Conservation (phyloP, 257 asterid species). For the Nicotiana knightiana region DNA sequence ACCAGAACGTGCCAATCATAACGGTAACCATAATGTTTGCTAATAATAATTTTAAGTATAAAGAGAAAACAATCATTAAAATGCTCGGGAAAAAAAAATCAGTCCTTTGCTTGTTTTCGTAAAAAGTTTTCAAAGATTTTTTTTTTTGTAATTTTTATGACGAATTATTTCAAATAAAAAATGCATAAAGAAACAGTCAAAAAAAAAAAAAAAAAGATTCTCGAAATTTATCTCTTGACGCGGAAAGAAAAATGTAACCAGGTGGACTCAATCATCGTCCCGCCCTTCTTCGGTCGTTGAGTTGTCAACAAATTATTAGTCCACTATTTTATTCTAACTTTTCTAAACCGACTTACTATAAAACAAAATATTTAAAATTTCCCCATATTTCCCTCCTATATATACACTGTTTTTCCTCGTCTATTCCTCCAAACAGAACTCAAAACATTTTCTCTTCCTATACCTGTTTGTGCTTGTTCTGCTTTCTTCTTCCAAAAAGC, state of each 20-base stretch:
- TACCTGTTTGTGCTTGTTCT: neutral
- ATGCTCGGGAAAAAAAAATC: too few species aligned
- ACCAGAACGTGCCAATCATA: slow-evolving; percentile 26
- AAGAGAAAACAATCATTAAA: too few species aligned
- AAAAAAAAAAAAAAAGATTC: neutral
- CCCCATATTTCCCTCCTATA: neutral
- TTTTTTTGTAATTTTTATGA: too few species aligned
- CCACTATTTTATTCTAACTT: neutral
- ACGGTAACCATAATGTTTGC: slow-evolving; percentile 24
- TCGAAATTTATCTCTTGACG: neutral
- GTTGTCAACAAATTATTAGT: neutral
- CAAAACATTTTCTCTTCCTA: neutral
- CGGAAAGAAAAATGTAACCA: slow-evolving; percentile 5
- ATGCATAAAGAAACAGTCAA: neutral
- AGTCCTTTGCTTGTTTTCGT: neutral
- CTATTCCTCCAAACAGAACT: neutral
- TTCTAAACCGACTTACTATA: neutral
- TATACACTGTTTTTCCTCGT: neutral
- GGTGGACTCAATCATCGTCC: neutral
- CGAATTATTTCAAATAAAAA: neutral
- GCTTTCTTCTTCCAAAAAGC: neutral
- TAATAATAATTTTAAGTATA: neutral
- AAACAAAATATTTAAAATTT: neutral
- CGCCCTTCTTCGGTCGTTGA: neutral
- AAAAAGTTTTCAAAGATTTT: too few species aligned